Evolutionary conservation across 2,329 filamentous ascomycete species (phyloP).

Genomic region (Aspergillus ochraceoroseus): DNA sequence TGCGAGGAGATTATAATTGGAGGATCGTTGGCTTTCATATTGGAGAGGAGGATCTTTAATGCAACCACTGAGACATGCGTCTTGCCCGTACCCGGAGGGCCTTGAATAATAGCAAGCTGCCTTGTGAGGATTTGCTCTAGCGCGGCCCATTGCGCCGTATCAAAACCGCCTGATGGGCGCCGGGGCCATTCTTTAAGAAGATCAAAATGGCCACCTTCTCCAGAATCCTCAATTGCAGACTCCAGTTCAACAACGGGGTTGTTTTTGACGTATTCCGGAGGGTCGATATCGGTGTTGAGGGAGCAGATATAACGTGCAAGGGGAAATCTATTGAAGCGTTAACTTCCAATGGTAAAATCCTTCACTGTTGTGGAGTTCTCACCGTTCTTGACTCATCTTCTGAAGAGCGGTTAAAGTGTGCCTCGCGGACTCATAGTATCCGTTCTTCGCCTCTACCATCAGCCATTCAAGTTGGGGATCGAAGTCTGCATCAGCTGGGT

Average conservation of each 20-base stretch:
- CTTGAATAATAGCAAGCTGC: constrained; percentile 71
- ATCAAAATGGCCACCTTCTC: constrained; percentile 46
- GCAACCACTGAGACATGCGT: constrained; percentile 74
- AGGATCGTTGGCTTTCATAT: constrained; percentile 52
- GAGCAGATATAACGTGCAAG: constrained; percentile 43
- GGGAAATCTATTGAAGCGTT: constrained; percentile 40
- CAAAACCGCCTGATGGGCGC: constrained; percentile 48
- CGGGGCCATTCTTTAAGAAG: constrained; percentile 54
- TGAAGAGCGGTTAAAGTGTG: constrained; percentile 72
- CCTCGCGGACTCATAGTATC: constrained; percentile 72
- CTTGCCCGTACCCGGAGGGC: constrained; percentile 75
- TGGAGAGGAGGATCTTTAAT: constrained; percentile 60
- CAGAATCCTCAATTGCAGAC: constrained; percentile 36
- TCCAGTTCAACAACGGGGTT: constrained; percentile 51
- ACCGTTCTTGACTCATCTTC: constrained; percentile 53
- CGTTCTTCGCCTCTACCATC: constrained; percentile 70
- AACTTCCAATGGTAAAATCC: no score
- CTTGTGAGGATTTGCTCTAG: constrained; percentile 66
- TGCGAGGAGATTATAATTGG: constrained; percentile 78
- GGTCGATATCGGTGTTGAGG: constrained; percentile 38
- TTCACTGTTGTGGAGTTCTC: no score
- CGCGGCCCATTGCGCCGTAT: constrained; percentile 66
- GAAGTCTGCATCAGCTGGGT: constrained; percentile 56
- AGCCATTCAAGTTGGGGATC: constrained; percentile 66
- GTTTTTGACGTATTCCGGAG: constrained; percentile 51